phyloP scores from a whole-genome alignment of 2,329 filamentous ascomycete species.

The Penicillium decumbens region DNA sequence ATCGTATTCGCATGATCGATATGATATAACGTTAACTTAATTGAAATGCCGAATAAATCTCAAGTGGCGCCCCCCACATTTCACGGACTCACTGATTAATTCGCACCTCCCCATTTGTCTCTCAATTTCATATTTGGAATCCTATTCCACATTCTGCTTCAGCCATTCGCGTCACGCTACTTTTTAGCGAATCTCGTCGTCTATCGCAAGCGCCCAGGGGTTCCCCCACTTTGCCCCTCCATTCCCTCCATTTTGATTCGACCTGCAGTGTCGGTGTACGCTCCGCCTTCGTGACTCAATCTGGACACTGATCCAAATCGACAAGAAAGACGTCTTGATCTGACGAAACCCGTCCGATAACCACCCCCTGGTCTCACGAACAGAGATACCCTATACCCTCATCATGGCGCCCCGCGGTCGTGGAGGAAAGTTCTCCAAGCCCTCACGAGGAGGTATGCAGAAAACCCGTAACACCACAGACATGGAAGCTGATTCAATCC shows the following conservation, averaged over 20 bases:
- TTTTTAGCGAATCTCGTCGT: not conserved
- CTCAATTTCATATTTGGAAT: not conserved
- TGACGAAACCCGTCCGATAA: not conserved
- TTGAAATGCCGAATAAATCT: not conserved
- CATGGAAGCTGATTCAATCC: slow-evolving; percentile 2
- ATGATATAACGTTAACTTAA: not conserved
- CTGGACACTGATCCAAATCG: not conserved
- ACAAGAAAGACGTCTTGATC: not conserved
- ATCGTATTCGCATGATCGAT: not conserved
- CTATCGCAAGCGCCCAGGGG: not conserved
- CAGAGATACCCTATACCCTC: not conserved
- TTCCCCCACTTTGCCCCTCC: slow-evolving; percentile 18
- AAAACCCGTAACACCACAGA: not conserved
- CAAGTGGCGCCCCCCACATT: slow-evolving; percentile 3
- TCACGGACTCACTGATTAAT: slow-evolving; percentile 17
- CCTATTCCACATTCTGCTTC: not conserved
- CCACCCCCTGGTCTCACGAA: not conserved
- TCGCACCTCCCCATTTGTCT: not conserved
- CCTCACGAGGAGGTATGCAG: slow-evolving; percentile 75
- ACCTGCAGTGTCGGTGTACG: not conserved
- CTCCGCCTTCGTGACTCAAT: not conserved
- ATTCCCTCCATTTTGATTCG: slow-evolving; percentile 1
- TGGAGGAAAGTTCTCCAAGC: slow-evolving; percentile 92
- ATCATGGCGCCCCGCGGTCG: slow-evolving; percentile 60
- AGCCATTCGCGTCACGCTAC: not conserved